phyloP scores from a whole-genome alignment of 2,329 filamentous ascomycete species.

The Rhynchosporium secalis region DNA sequence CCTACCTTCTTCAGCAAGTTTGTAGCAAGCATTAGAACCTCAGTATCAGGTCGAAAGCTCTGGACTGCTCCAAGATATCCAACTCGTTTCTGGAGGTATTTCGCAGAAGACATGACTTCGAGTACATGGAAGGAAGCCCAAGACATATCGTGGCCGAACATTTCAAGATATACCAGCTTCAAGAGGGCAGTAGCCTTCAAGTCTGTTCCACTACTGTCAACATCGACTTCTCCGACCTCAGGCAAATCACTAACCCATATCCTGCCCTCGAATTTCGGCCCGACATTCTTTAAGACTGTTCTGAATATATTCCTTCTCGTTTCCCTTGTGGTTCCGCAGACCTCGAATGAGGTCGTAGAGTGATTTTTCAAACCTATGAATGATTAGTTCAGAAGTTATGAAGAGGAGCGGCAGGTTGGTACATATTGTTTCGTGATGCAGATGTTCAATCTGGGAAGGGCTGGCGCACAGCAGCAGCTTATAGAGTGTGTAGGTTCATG shows the following conservation, averaged over 20 bases:
- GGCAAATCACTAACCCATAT: conserved; percentile 68
- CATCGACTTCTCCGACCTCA: conserved; percentile 1
- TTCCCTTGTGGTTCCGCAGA: conserved; percentile 91
- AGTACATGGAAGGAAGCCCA: conserved; percentile 98
- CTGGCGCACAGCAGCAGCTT: background rate
- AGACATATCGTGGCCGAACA: conserved; percentile 99
- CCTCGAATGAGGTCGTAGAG: conserved; percentile 98
- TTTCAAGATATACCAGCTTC: conserved; percentile 96
- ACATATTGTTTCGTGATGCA: conserved; percentile 8
- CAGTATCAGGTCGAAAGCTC: conserved; percentile 92
- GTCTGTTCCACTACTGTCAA: conserved; percentile 52
- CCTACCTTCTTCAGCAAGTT: conserved; percentile 90
- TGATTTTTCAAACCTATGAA: conserved; percentile 92
- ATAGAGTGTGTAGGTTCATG: conserved; percentile 2
- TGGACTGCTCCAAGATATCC: conserved; percentile 95
- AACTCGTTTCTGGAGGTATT: conserved; percentile 92
- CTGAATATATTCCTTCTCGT: conserved; percentile 93
- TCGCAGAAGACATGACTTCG: conserved; percentile 96
- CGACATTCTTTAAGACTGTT: conserved; percentile 94
- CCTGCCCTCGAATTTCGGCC: conserved; percentile 84
- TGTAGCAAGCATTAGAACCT: conserved; percentile 95
- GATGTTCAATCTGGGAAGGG: background rate
- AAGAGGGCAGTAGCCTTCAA: conserved; percentile 93
- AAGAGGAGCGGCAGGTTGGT: background rate
- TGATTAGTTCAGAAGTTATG: background rate